Conservation (phyloP, 352 stramenopile genomes). For the Pythium chondricola region DNA sequence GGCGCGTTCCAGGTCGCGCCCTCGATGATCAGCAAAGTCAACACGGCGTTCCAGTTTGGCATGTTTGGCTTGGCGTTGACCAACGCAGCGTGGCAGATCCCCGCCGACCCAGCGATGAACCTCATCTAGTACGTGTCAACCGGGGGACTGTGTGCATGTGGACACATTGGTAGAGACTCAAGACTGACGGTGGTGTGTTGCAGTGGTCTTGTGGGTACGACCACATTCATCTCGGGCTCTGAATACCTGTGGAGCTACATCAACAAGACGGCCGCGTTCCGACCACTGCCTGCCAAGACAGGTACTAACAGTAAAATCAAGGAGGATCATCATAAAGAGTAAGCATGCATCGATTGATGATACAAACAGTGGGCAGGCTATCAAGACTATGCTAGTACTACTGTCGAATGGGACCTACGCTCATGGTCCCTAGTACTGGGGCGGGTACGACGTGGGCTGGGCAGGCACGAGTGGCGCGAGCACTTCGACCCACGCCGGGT, state of each 20-base stretch:
- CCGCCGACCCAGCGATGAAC: slow-evolving; percentile 42
- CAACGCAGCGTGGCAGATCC: slow-evolving; percentile 69
- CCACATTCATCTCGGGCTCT: slow-evolving; percentile 67
- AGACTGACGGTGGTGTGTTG: neutral
- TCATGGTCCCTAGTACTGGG: slow-evolving; percentile 7
- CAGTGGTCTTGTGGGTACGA: slow-evolving; percentile 61
- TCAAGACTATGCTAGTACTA: no score
- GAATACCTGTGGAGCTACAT: slow-evolving; percentile 76
- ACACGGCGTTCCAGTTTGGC: slow-evolving; percentile 73
- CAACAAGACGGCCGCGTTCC: slow-evolving; percentile 64
- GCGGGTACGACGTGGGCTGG: slow-evolving; percentile 11
- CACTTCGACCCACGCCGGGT: slow-evolving; percentile 46
- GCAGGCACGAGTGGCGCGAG: slow-evolving; percentile 33
- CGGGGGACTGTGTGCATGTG: no score
- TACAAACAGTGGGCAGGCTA: no score
- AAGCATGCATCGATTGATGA: neutral
- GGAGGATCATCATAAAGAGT: neutral
- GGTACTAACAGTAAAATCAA: neutral
- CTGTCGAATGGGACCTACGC: no score
- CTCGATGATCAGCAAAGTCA: slow-evolving; percentile 69
- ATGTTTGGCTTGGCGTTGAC: slow-evolving; percentile 68
- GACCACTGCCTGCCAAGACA: slow-evolving; percentile 27
- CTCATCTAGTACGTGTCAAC: slow-evolving; percentile 51
- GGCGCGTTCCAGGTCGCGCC: slow-evolving; percentile 68
- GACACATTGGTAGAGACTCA: no score